Conservation (phyloP, 768 basidiomycete species). For the Chiua virens region DNA sequence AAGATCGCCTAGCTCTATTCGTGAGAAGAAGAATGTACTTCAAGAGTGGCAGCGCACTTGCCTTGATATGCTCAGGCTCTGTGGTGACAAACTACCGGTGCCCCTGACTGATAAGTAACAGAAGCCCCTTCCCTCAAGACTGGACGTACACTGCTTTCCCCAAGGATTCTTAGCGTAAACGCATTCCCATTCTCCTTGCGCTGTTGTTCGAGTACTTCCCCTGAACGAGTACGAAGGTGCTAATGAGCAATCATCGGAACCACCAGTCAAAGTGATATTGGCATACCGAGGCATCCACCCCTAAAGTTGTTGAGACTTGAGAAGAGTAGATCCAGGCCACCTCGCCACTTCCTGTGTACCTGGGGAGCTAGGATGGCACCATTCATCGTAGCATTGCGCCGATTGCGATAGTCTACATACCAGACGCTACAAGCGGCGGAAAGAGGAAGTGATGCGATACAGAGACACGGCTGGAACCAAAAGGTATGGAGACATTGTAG, state of each 20-base stretch:
- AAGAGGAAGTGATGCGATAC: slow-evolving; percentile 24
- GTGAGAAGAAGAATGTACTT: not conserved
- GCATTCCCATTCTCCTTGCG: slow-evolving; percentile 31
- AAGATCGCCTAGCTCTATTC: slow-evolving; percentile 36
- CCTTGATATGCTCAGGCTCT: slow-evolving; percentile 51
- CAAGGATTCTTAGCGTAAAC: slow-evolving; percentile 35
- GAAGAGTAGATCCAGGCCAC: slow-evolving; percentile 35
- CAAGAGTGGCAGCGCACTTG: not conserved
- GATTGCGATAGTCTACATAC: slow-evolving; percentile 12
- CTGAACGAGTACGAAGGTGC: slow-evolving; percentile 13
- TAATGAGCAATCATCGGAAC: not conserved
- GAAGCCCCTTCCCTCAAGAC: slow-evolving; percentile 1
- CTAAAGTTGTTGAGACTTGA: slow-evolving; percentile 22
- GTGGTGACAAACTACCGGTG: slow-evolving; percentile 41
- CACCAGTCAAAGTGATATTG: not conserved
- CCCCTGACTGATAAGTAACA: not conserved
- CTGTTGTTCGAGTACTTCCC: slow-evolving; percentile 25
- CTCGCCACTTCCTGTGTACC: slow-evolving; percentile 36
- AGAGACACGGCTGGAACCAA: slow-evolving; percentile 19
- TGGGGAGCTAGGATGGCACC: slow-evolving; percentile 35
- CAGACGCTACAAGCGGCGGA: slow-evolving; percentile 15
- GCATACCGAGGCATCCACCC: slow-evolving; percentile 29
- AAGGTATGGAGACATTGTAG: slow-evolving; percentile 4
- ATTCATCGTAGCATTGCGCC: slow-evolving; percentile 9
- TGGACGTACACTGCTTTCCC: slow-evolving; percentile 36